Base-by-base conservation (phyloP, 441 rosid genomes). In the Mallotus japonicus region DNA sequence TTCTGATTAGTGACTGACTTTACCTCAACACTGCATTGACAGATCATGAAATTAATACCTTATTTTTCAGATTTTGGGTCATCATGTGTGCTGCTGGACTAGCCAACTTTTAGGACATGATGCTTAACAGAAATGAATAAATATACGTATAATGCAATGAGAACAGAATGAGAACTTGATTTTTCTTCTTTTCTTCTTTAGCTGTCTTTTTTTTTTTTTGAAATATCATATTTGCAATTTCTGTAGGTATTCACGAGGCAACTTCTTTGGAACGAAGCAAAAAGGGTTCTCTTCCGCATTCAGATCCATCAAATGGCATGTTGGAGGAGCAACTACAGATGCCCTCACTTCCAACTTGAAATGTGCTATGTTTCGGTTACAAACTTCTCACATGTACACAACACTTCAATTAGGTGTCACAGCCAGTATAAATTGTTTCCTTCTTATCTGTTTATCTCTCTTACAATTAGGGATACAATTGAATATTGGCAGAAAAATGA, bases 211-310 rank as follows among this genome's bases (percentile, higher is more conserved):
- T 67, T 73, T 55, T 46, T 42, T 60, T 47, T 5, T 77, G 34
- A 58, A 14, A 34, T 42, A 1, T 54, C 54, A 16, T 40, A 2
- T 50, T 47, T 22, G 3, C 19, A 34, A 69, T 71, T 73, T 73
- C 62, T 83, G 65, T 49, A 90, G 93, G 99, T 68, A 92, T 92
- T 82, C 85, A 82, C 50, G 92, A 91, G 70, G 97, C 96, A 8
- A 88, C 99, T 58, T 79, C 96, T 77, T 79, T 95, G 81, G 97
- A 88, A 47, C 90, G 85, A 58, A 57, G 81, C 70, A 84, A 80
- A 71, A 91, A 85, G 81, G 96, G 87, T 74, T 69, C 90, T 65
- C 68, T 83, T 51, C 71, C 81, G 62, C 86, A 86, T 68, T 71
- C 85, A 40, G 87, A 87, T 81, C 82, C 72, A 70, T 56, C 89